phyloP scores from a whole-genome alignment of 352 stramenopile species.

The Pythium aristosporum region DNA sequence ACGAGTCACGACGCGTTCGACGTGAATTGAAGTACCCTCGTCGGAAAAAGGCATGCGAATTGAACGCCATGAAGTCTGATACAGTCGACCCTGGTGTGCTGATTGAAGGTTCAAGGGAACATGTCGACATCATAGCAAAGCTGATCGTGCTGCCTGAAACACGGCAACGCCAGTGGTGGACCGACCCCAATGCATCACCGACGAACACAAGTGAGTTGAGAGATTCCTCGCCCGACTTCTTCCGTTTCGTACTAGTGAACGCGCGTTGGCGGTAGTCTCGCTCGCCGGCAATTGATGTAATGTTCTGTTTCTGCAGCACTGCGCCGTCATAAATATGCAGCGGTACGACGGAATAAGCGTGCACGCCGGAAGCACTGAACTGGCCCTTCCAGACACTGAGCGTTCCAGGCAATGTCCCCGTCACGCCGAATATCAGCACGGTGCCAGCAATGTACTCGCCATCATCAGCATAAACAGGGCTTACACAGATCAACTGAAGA shows the following conservation, averaged over 20 bases:
- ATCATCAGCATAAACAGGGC: conserved; percentile 73
- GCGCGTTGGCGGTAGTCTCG: conserved; percentile 79
- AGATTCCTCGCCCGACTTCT: conserved; percentile 8
- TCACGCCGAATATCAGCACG: conserved; percentile 68
- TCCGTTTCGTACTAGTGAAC: conserved; percentile 52
- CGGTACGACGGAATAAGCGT: conserved; percentile 47
- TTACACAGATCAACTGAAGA: conserved; percentile 58
- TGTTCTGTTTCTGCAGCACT: conserved; percentile 50
- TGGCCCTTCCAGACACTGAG: conserved; percentile 68
- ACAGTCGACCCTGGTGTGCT: background rate
- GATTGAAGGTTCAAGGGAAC: conserved; percentile 26
- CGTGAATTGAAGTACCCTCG: conserved; percentile 31
- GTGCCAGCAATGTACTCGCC: conserved; percentile 71
- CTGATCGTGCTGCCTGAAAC: conserved; percentile 45
- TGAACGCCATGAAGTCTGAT: conserved; percentile 15
- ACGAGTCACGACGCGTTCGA: background rate
- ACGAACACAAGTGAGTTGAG: conserved; percentile 82
- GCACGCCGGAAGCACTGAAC: conserved; percentile 24
- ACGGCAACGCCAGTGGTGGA: conserved; percentile 81
- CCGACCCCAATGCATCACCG: conserved; percentile 45
- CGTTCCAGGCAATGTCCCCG: conserved; percentile 38
- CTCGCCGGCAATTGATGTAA: conserved; percentile 76
- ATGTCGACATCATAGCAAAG: conserved; percentile 72
- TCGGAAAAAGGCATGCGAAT: conserved; percentile 32
- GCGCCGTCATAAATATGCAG: conserved; percentile 51